Evolutionary conservation across 345 rosid species (phyloP), one percentile per base, ranked within the genome.

Genomic region (Erysimum cheiranthoides): DNA sequence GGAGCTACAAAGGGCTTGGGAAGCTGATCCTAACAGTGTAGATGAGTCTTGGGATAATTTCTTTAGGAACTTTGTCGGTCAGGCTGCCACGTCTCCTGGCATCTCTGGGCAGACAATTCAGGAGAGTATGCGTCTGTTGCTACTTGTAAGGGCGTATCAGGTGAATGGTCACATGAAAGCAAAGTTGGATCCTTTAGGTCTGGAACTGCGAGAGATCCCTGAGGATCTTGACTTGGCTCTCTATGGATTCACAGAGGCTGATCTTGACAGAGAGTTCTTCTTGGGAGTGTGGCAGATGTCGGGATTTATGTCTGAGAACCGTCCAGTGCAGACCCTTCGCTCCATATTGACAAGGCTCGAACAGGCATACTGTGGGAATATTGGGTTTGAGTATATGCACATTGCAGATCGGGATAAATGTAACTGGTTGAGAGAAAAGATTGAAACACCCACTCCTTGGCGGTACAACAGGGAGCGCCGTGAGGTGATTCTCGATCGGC

Each of bases 11-110:
- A 80, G 87, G 28, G 86, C 97, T 6, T 89, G 97, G 97, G 91
- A 91, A 78, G 64, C 89, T 73, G 93, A 91, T 31, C 89, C 93
- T 0, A 81, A 59, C 45, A 89, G 88, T 45, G 93, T 89, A 21
- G 97, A 91, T 81, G 97, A 89, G 75, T 87, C 97, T 5, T 91
- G 95, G 95, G 95, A 91, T 61, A 89, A 89, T 82, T 91, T 91
- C 86, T 91, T 91, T 50, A 84, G 88, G 66, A 91, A 91, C 35
- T 91, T 91, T 80, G 88, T 89, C 2, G 97, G 97, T 35, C 92
- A 91, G 79, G 90, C 91, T 40, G 86, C 88, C 2, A 82, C 92
- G 3, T 83, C 91, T 30, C 89, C 88, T 31, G 95, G 95, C 18
- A 86, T 91, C 66, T 91, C 97, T 0, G 95, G 97, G 21, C 97